Evolutionary conservation across 2,329 filamentous ascomycete species (phyloP), one percentile per base, ranked within the genome.

Genomic region (Trichophyton benhamiae): DNA sequence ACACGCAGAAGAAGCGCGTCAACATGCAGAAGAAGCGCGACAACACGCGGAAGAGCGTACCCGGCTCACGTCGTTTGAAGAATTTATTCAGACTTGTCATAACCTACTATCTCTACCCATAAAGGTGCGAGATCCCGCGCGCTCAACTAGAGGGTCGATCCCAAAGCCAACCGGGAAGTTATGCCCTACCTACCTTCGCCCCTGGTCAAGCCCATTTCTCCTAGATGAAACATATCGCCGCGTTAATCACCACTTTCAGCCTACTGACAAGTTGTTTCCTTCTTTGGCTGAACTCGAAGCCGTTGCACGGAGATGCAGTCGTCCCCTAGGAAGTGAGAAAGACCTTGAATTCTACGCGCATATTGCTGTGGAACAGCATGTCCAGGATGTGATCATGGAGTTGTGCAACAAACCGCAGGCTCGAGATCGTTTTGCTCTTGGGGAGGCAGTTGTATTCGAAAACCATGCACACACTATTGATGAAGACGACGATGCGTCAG

Each of bases 361-460:
- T 20, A 52, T 67, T 15, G 66, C 62, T 2, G 67, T 71, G 3
- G 66, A 70, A 61, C 60, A 67, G 20, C 63, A 67, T 61, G 65
- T 69, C 0, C 60, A 52, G 52, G 64, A 68, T 63, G 66, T 70
- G 3, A 65, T 69, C 15, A 8, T 58, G 7, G 65, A 67, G 22
- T 61, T 69, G 2, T 69, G 63, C 63, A 68, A 67, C 48, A 58
- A 8, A 4, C 55, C 30, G 20, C 30, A 58, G 13, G 55, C 55
- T 41, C 55, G 20, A 22, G 7, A 11, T 30, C 15, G 42, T 2
- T 58, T 58, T 44, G 11, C 57, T 44, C 57, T 58, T 25, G 44
- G 44, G 22, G 44, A 64, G 67, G 33, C 62, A 69, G 1, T 70
- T 61, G 60, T 67, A 66, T 55, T 58, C n/a, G 57, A 58, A 58